These are phyloP conservation scores for Penicillium simplicissimum DNA, from an alignment of 495 filamentous ascomycete species.

Conservation along the genomic window DNA sequence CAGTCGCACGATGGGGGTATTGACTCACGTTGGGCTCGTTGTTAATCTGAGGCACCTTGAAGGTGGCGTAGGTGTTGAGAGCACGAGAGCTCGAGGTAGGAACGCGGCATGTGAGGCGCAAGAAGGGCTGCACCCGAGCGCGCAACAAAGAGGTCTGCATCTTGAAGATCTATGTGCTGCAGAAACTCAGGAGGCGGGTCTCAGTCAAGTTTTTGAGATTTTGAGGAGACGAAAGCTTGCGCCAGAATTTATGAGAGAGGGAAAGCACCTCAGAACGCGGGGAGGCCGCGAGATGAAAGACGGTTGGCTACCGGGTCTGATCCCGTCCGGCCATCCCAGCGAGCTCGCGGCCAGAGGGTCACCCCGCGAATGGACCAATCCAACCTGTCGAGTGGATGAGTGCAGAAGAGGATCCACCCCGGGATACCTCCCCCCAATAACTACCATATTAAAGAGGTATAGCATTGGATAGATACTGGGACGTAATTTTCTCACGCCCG, in stretches of 20 bases:
- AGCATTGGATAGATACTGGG: neutral
- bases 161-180: slow-evolving; percentile 14
- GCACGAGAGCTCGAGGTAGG: slow-evolving; percentile 30
- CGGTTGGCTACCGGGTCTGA: slow-evolving; percentile 6
- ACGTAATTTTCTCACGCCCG: neutral
- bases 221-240: slow-evolving; percentile 11
- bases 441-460: neutral
- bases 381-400: neutral
- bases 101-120: slow-evolving; percentile 30
- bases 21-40: slow-evolving; percentile 93
- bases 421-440: neutral
- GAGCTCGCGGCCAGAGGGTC: slow-evolving; percentile 4
- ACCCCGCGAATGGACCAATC: neutral
- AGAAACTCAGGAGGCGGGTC: neutral
- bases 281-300: slow-evolving; percentile 21
- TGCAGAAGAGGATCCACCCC: neutral
- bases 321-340: slow-evolving; percentile 6
- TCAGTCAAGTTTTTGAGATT: neutral
- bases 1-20: neutral
- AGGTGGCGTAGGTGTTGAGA: slow-evolving; percentile 65
- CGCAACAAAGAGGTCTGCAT: slow-evolving; percentile 43
- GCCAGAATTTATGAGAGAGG: neutral
- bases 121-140: slow-evolving; percentile 32
- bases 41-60: slow-evolving; percentile 81
- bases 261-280: neutral